A percentile compares a stretch with the other conserved stretches of the same genome.
These are phyloP conservation scores for Cryptococcus sp. DNA, from an alignment of 1,284 basidiomycete species.

Conservation along the genomic window DNA sequence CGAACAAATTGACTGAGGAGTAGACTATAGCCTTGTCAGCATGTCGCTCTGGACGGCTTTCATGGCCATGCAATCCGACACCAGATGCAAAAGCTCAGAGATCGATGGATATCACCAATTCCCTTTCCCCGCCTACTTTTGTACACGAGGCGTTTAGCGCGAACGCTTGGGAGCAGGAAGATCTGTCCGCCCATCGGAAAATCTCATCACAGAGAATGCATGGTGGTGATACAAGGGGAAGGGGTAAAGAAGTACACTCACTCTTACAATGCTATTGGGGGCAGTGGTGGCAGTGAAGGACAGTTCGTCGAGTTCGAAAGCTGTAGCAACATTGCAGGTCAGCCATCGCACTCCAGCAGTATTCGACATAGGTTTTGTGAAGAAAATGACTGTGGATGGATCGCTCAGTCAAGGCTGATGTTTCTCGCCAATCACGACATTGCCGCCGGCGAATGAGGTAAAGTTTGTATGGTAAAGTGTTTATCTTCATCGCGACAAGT, in stretches of 20 bases:
- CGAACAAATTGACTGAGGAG: too few relatives aligned
- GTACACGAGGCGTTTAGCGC: conserved; percentile 48
- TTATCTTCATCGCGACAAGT: conserved; percentile 41
- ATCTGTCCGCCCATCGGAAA: conserved; percentile 48
- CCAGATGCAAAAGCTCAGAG: conserved; percentile 24
- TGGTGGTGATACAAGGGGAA: neutral
- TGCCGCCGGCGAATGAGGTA: conserved; percentile 46
- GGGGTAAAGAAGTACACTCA: conserved; percentile 1
- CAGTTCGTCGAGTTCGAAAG: too few relatives aligned
- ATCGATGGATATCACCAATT: conserved; percentile 45
- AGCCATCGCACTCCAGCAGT: neutral
- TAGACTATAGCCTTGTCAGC: neutral
- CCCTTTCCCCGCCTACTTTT: conserved; percentile 44
- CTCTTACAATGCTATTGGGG: neutral
- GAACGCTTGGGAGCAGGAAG: conserved; percentile 27
- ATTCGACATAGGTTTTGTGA: too few relatives aligned
- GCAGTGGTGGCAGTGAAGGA: neutral
- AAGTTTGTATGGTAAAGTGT: conserved; percentile 47
- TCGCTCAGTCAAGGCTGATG: conserved; percentile 50
- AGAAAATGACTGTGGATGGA: conserved; percentile 3
- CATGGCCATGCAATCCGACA: neutral
- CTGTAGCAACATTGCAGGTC: neutral
- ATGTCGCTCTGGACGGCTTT: neutral
- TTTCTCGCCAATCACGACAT: conserved; percentile 44
- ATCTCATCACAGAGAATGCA: conserved; percentile 31